These are phyloP conservation scores for Fusarium chuoi DNA, from an alignment of 2,329 filamentous ascomycete genomes.

Conservation along the genomic window DNA sequence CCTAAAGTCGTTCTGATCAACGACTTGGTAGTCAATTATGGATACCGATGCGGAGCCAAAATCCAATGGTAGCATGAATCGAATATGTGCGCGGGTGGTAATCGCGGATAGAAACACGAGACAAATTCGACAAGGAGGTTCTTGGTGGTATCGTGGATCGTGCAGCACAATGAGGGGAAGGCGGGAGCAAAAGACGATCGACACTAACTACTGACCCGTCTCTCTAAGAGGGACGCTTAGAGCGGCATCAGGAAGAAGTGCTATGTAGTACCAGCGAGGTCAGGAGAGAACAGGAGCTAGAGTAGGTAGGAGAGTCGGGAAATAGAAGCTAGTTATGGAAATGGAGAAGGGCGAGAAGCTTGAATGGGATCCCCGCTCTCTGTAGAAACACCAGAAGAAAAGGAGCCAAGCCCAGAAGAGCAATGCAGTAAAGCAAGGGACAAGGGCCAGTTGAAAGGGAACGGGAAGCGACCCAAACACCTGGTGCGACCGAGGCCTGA, in stretches of 20 bases:
- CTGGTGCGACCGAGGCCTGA: slow-evolving; percentile 34
- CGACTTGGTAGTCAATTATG: neutral
- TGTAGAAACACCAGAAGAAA: slow-evolving; percentile 32
- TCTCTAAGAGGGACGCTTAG: neutral
- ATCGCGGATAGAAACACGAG: neutral
- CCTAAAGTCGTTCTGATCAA: neutral
- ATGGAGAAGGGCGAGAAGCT: slow-evolving; percentile 36
- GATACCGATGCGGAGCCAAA: neutral
- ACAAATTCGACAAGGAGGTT: slow-evolving; percentile 2
- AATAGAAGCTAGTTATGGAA: slow-evolving; percentile 36
- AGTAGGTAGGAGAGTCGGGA: slow-evolving; percentile 15
- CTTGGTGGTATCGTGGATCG: neutral
- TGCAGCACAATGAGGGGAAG: slow-evolving; percentile 10
- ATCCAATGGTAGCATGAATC: neutral
- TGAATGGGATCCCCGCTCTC: slow-evolving; percentile 35
- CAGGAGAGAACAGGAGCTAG: slow-evolving; percentile 7
- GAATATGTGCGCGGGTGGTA: neutral
- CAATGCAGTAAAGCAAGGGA: neutral
- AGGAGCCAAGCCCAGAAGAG: slow-evolving; percentile 7
- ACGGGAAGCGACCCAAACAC: slow-evolving; percentile 27
- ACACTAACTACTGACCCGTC: neutral
- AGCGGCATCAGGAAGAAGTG: slow-evolving; percentile 6
- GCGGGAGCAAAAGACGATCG: neutral
- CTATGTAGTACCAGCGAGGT: slow-evolving; percentile 1
- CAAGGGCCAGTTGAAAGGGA: slow-evolving; percentile 4